Base-by-base conservation (phyloP, 2,329 filamentous ascomycete genomes). In the Pseudopithomyces maydicus region DNA sequence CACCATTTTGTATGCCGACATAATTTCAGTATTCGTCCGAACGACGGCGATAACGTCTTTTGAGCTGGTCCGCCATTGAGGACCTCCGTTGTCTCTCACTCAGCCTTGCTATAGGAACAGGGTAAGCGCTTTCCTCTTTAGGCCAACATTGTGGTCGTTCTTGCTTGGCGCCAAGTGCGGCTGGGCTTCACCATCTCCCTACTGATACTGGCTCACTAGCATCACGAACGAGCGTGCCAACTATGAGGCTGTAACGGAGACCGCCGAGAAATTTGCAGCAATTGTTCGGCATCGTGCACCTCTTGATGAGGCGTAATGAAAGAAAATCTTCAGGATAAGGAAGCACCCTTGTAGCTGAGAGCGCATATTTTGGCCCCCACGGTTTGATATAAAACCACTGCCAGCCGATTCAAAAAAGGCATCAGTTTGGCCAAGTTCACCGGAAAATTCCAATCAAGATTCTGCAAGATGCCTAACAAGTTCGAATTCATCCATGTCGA, bases 401-500 rank as follows among this genome's bases (percentile, higher is more conserved):
- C 23, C 3, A 10, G 11, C 6, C 14, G 19, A 19, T 32, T 38
- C 11, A 17, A 48, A 48, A 38, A 19, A 38, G 19, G 22, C 23
- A 48, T 3, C 32, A 48, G 22, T 38, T 23, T 36, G 32, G 45
- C 35, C 33, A 35, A n/a, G 11, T 36, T 38, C 15, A 17, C 39
- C 19, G 19, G 2, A 19, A 4, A 12, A 36, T 12, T 4, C n/a
- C n/a, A 8, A 3, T 2, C n/a, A 20, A 22, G 8, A 19, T 22
- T n/a, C 17, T 19, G 1, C 19, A 48, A 4, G 17, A 48, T 48
- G 45, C 2, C 19, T 12, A 23, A 20, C 29, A 36, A 15, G 14
- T 59, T 64, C 36, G 54, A 57, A 15, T 66, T 64, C 38, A 47
- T 66, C 2, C 4, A 48, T 23, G 20, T 51, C 5, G 19, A 35